Conservation (phyloP, 2,329 filamentous ascomycete genomes). For the Trichoderma sp. region DNA sequence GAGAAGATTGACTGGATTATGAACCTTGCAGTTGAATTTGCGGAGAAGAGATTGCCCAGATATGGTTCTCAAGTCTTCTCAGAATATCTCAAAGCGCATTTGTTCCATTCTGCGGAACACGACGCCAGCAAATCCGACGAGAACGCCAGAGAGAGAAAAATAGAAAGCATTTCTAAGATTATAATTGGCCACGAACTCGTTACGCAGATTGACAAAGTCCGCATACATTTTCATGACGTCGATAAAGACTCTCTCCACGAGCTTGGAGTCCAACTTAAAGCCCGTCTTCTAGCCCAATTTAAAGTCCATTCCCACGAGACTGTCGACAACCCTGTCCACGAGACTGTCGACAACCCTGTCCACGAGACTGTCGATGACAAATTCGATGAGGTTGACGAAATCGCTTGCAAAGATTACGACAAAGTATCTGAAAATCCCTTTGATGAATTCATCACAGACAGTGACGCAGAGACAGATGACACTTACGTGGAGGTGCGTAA, state of each 20-base stretch:
- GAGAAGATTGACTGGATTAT: too few species aligned
- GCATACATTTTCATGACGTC: too few species aligned
- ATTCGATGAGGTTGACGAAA: too few species aligned
- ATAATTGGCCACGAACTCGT: background rate
- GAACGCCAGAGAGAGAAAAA: too few species aligned
- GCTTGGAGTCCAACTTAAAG: too few species aligned
- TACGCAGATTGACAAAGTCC: background rate
- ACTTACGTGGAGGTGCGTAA: background rate
- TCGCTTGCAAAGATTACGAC: too few species aligned
- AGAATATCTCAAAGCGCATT: background rate
- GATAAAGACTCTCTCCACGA: too few species aligned
- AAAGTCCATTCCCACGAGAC: too few species aligned
- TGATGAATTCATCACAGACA: background rate
- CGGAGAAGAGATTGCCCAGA: background rate
- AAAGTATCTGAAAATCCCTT: background rate
- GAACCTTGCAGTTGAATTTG: background rate
- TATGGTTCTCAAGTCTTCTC: background rate
- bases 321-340: too few species aligned
- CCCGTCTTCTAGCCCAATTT: fast-evolving
- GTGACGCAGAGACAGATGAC: background rate
- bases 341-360: too few species aligned
- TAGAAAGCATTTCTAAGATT: too few species aligned
- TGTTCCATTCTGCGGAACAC: background rate
- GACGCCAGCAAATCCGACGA: background rate
- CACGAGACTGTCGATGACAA: too few species aligned